Evolutionary conservation across 2,329 filamentous ascomycete genomes (phyloP), one percentile per base, ranked within the genome.

Genomic region (Triangularia setosa): DNA sequence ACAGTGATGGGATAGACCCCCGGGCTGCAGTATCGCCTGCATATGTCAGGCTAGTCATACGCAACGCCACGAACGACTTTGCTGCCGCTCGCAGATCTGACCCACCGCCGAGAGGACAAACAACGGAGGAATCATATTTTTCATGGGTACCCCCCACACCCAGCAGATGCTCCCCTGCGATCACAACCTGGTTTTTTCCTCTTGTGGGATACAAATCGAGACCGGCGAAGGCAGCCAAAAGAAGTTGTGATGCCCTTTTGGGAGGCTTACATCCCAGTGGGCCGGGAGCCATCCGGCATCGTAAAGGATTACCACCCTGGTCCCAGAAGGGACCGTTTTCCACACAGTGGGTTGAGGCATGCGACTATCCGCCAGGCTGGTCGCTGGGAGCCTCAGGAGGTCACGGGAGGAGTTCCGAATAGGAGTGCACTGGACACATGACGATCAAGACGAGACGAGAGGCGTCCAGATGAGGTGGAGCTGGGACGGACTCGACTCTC

Each of bases 51-150:
- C 52, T 55, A 24, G 12, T 55, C 23, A 23, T 3, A 5, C 6
- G 55, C 12, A 21, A 52, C 35, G 33, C 40, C 28, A 53, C 52
- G 21, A 25, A 60, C 55, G 14, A 28, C 4, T 18, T n/a, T 60
- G n/a, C 24, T 52, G 58, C 57, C 40, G 57, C 56, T 35, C 35
- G 56, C 27, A 30, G 35, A 48, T 28, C 57, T 25, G 27, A n/a
- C 35, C 24, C 33, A 60, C 16, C 16, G 18, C 24, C 24, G 44
- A 53, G 48, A 16, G 25, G 18, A 53, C 58, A 60, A 60, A 60
- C 58, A 60, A 30, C 18, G 53, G 58, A 53, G 40, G 5, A 33
- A 44, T 60, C 58, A 60, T 52, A 60, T 52, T 33, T 53, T 53
- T 58, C 14, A 33, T n/a, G 3, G 27, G 53, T 25, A 23, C 52